A percentile compares a stretch with the other conserved stretches of the same genome.
These are phyloP conservation scores for Cladosporium colombiae DNA, from an alignment of 2,329 filamentous ascomycete genomes.

Conservation along the genomic window DNA sequence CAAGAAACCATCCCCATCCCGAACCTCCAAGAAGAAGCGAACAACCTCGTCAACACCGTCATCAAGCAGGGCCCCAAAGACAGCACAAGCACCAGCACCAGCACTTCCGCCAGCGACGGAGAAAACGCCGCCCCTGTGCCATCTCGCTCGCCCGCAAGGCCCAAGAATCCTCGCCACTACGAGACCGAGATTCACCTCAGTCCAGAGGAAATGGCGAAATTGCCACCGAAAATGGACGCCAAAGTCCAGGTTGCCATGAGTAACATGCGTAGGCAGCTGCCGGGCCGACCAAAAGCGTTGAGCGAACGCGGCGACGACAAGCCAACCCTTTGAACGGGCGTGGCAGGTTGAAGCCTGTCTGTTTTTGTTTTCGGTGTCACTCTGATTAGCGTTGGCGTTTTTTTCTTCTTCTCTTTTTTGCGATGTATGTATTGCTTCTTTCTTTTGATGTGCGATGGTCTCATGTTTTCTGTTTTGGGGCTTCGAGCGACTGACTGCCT, in stretches of 20 bases:
- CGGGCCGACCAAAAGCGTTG: neutral
- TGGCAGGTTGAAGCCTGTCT: neutral
- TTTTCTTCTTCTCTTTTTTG: neutral
- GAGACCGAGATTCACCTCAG: constrained; percentile 32
- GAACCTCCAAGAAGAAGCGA: constrained; percentile 49
- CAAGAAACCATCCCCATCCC: constrained; percentile 49
- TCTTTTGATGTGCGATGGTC: neutral
- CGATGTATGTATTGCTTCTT: neutral
- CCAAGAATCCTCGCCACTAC: constrained; percentile 23
- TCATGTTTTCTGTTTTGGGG: neutral
- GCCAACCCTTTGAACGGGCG: neutral
- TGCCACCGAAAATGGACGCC: constrained; percentile 14
- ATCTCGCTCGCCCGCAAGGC: constrained; percentile 20
- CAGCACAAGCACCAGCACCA: neutral
- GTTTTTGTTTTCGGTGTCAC: neutral
- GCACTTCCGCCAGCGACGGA: neutral
- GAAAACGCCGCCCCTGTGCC: neutral
- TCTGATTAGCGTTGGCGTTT: neutral
- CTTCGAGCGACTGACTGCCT: neutral
- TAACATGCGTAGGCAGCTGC: constrained; percentile 14
- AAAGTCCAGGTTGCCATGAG: constrained; percentile 13
- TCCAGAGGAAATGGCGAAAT: constrained; percentile 33
- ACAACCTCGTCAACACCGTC: constrained; percentile 41
- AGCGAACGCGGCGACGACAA: neutral
- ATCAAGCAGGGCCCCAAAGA: neutral